Conservation (phyloP, 1,139 yeast genomes). For the Spencermartinsiella ligniputridi region DNA sequence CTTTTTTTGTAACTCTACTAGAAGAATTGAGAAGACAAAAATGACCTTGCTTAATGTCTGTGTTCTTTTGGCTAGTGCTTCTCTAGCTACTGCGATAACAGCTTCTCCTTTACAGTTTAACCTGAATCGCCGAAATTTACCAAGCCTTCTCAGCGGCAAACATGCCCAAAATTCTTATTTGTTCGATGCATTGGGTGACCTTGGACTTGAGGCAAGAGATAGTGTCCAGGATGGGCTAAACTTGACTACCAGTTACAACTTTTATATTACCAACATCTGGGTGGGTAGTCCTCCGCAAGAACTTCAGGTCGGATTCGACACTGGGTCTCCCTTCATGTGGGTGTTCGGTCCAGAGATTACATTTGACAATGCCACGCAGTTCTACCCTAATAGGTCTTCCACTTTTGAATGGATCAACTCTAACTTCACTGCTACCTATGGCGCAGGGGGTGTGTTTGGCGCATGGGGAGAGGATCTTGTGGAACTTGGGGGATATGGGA, state of each 20-base stretch:
- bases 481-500: constrained; percentile 40
- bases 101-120: not conserved
- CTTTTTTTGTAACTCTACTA: too few species aligned
- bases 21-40: too few species aligned
- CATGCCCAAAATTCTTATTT: not conserved
- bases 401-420: constrained; percentile 20
- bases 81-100: not conserved
- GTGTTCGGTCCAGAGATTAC: constrained; percentile 33
- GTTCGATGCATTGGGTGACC: not conserved
- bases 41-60: too few species aligned
- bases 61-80: too few species aligned
- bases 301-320: constrained; percentile 35
- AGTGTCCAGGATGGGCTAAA: constrained; percentile 13
- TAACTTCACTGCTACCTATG: constrained; percentile 48
- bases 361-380: constrained; percentile 30
- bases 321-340: constrained; percentile 43
- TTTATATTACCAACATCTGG: constrained; percentile 31
- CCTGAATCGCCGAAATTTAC: constrained; percentile 1
- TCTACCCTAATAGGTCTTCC: constrained; percentile 30
- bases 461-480: constrained; percentile 60
- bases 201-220: not conserved
- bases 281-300: constrained; percentile 34
- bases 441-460: constrained; percentile 63
- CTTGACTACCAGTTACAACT: constrained; percentile 24
- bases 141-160: constrained; percentile 3